Conservation (phyloP, 179 eudicot species). For the Gypsophila paniculata region DNA sequence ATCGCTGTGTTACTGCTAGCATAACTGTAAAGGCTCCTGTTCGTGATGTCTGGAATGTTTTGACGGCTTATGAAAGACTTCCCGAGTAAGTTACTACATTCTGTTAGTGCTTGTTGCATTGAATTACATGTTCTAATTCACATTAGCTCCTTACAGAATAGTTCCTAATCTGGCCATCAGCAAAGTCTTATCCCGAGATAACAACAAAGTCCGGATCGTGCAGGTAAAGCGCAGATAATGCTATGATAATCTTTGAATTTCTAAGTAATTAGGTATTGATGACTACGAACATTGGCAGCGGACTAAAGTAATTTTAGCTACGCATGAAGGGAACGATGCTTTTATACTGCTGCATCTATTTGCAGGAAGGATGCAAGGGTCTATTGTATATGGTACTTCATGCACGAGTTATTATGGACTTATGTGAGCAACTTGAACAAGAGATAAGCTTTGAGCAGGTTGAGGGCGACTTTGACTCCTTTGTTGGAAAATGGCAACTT, state of each 20-base stretch:
- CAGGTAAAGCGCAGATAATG: constrained; percentile 47
- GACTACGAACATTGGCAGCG: background rate
- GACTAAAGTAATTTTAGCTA: background rate
- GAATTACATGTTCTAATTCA: constrained; percentile 1
- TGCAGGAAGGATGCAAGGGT: constrained; percentile 98
- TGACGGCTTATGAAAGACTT: constrained; percentile 91
- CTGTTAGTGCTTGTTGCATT: constrained; percentile 7
- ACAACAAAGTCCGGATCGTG: constrained; percentile 87
- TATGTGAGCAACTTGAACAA: constrained; percentile 74
- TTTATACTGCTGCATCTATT: constrained; percentile 9
- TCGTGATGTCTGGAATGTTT: constrained; percentile 84
- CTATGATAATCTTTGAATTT: background rate
- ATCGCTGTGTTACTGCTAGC: constrained; percentile 88
- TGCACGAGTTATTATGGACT: constrained; percentile 86
- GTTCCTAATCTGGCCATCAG: constrained; percentile 98
- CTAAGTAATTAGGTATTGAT: background rate
- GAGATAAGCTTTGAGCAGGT: constrained; percentile 91
- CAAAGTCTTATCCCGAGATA: constrained; percentile 77
- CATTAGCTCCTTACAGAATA: constrained; percentile 53
- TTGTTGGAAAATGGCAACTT: constrained; percentile 80
- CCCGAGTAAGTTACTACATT: constrained; percentile 64
- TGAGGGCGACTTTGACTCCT: constrained; percentile 93
- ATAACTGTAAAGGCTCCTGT: constrained; percentile 94
- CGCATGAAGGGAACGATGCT: background rate
- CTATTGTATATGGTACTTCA: constrained; percentile 94